Evolutionary conservation across 73 alveolate genomes (phyloP), one percentile per base, ranked within the genome.

Genomic region (Paramecium caudatum): DNA sequence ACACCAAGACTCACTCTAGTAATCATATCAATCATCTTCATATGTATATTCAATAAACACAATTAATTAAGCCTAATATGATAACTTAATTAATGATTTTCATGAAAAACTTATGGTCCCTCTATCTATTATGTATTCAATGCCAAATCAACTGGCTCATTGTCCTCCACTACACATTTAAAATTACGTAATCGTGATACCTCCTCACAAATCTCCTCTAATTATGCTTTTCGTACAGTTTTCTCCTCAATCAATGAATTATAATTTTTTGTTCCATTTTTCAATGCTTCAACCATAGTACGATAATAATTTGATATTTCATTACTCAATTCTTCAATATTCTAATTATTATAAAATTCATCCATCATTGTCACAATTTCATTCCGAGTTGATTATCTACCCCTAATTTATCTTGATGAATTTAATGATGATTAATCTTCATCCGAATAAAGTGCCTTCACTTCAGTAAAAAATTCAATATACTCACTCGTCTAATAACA

Each of bases 301-400:
- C 50, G 12, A 5, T 68, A 37, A 34, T 17, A 37, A 4, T 68
- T 43, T 5, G 13, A 32, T 10, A 68, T 68, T 13, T 37, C 61
- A 32, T 68, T 43, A n/a, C 33, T 16, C 16, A 68, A 68, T 74
- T 74, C 9, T 39, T 74, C 37, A 0, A 74, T 37, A 15, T 74
- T 74, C 43, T 74, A 15, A 10, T 37, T 41, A n/a, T 74, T 37
- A 45, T 74, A 74, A 45, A 74, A 74, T 41, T 74, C 88, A 41
- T 74, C 88, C 65, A 74, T 37, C 69, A 74, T 41, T 13, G 43
- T 74, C 12, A 74, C 69, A 21, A 74, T 45, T 13, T 74, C 88
- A 74, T 74, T 45, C 32, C 88, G 36, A 1, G 88, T 74, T 5
- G 88, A 74, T 41, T 74, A 41, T 74, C 47, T 74, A 39, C 19